Conservation (phyloP, 768 basidiomycete genomes). For the Auriscalpium orientale region DNA sequence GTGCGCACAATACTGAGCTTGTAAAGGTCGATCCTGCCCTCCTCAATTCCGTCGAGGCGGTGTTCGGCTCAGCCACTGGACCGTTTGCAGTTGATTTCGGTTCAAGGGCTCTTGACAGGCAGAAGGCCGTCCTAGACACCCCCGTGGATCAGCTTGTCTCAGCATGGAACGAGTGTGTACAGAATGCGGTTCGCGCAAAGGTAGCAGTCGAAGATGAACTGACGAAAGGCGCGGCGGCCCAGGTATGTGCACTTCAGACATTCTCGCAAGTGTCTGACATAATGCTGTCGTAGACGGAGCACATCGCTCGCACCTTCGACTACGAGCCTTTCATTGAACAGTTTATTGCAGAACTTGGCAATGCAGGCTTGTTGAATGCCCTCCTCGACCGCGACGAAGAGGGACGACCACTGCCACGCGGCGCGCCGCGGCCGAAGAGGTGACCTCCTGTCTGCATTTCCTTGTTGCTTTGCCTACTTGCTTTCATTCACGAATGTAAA, state of each 20-base stretch:
- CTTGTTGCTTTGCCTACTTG: too few relatives aligned
- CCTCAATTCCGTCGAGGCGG: conserved; percentile 23
- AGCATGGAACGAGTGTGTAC: conserved; percentile 43
- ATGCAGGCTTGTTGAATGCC: conserved; percentile 39
- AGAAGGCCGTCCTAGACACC: conserved; percentile 39
- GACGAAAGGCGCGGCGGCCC: conserved; percentile 31
- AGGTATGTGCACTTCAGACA: conserved; percentile 31
- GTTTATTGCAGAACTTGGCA: conserved; percentile 35
- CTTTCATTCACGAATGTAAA: too few relatives aligned
- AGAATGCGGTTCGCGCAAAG: conserved; percentile 30
- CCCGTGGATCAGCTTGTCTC: conserved; percentile 25
- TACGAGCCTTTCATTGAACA: conserved; percentile 54
- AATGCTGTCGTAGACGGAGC: conserved; percentile 35
- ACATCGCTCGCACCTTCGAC: conserved; percentile 52
- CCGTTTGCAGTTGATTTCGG: conserved; percentile 38
- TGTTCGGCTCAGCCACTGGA: conserved; percentile 19
- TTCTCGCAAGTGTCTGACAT: background rate
- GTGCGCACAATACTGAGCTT: background rate
- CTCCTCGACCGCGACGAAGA: conserved; percentile 25
- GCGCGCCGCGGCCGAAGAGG: background rate
- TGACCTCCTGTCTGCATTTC: too few relatives aligned
- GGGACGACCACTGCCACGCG: background rate
- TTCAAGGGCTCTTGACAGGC: conserved; percentile 32
- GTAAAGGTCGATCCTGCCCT: conserved; percentile 32
- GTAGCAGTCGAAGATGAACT: conserved; percentile 44